These are phyloP conservation scores for Hanseniaspora osmophila DNA, from an alignment of 805 yeast genomes.

Conservation along the genomic window DNA sequence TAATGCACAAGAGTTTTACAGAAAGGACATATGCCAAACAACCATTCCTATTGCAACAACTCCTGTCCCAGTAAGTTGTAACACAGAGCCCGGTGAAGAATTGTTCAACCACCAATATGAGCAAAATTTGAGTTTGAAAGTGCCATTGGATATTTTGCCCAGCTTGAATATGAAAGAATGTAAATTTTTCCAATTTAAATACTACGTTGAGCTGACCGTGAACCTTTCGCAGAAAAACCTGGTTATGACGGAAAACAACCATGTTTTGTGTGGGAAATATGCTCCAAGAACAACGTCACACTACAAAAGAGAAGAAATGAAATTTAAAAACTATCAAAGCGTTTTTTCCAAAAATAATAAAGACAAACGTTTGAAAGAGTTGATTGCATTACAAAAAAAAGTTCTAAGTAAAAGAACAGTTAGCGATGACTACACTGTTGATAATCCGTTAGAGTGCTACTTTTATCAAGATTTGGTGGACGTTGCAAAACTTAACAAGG, in stretches of 20 bases:
- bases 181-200: constrained; percentile 63
- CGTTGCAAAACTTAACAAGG: constrained; percentile 64
- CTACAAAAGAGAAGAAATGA: neutral
- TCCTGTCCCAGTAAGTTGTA: neutral
- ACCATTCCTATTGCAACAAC: constrained; percentile 41
- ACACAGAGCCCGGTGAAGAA: neutral
- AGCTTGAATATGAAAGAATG: constrained; percentile 42
- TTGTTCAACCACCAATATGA: constrained; percentile 46
- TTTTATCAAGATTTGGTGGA: constrained; percentile 39
- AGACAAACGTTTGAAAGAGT: neutral
- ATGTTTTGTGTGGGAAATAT: constrained; percentile 5
- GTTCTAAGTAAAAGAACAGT: neutral
- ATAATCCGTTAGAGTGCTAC: constrained; percentile 5
- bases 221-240: constrained; percentile 53
- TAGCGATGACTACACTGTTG: neutral
- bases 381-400: neutral
- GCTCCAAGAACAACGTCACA: neutral
- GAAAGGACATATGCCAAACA: constrained; percentile 73
- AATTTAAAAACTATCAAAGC: neutral
- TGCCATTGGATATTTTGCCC: constrained; percentile 79
- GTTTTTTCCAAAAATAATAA: neutral
- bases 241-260: constrained; percentile 22
- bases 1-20: constrained; percentile 46
- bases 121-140: constrained; percentile 40
- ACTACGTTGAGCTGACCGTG: constrained; percentile 71